Percentiles rank a stretch among this genome's conserved stretches.
Evolutionary conservation across 805 yeast species (phyloP).

Genomic region (Grigorovia jiainica): DNA sequence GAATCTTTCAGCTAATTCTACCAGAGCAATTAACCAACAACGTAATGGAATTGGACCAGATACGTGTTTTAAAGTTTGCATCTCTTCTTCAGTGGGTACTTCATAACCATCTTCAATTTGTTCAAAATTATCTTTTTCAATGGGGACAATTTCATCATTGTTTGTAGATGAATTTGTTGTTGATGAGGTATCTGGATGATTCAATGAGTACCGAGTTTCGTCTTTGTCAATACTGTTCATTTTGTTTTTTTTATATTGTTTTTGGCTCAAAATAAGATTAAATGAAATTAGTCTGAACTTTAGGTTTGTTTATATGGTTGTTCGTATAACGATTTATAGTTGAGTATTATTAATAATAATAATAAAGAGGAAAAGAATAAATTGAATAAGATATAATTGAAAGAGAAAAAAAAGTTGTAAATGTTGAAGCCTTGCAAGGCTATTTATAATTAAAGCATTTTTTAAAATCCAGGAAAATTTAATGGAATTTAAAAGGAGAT

Average conservation of each 20-base stretch:
- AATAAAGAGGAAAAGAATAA: background rate
- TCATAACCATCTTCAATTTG: slow-evolving; percentile 79
- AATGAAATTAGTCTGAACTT: too few relatives aligned
- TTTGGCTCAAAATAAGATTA: too few relatives aligned
- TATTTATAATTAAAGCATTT: too few relatives aligned
- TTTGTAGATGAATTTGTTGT: slow-evolving; percentile 2
- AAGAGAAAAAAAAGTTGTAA: too few relatives aligned
- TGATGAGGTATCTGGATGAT: slow-evolving; percentile 33
- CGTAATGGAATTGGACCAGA: slow-evolving; percentile 40
- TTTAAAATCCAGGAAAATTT: too few relatives aligned
- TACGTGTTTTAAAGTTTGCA: slow-evolving; percentile 22
- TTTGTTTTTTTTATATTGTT: slow-evolving; percentile 2
- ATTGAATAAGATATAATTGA: background rate
- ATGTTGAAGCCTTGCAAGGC: too few relatives aligned
- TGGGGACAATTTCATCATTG: background rate
- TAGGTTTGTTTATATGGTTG: too few relatives aligned
- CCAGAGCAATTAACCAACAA: slow-evolving; percentile 47
- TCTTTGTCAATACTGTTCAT: background rate
- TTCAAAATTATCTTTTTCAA: slow-evolving; percentile 44
- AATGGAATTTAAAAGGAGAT: too few relatives aligned
- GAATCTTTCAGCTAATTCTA: slow-evolving; percentile 75
- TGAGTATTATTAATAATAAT: too few relatives aligned
- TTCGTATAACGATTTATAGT: too few relatives aligned
- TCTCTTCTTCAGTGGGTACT: slow-evolving; percentile 25
- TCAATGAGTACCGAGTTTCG: background rate